Conservation (phyloP, 768 basidiomycete species). For the Psilocybe cyanescens region DNA sequence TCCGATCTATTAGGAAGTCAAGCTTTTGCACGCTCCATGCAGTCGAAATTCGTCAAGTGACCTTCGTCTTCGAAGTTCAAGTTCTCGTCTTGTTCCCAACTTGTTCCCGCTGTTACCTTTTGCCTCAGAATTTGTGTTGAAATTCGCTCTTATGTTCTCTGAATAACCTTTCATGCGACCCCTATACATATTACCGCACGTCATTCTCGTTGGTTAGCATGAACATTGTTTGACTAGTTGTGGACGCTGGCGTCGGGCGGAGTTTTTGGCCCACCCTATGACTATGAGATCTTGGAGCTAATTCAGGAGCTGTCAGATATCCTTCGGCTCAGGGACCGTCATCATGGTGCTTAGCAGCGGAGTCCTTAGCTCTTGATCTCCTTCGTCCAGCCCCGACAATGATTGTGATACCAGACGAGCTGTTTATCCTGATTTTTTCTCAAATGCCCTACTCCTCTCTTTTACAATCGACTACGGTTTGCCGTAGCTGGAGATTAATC, state of each 20-base stretch:
- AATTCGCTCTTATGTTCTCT: too few species aligned
- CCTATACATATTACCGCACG: too few species aligned
- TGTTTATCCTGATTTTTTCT: slow-evolving; percentile 14
- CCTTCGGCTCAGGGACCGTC: background rate
- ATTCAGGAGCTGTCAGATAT: background rate
- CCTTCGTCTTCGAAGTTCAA: too few species aligned
- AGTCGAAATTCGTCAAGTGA: too few species aligned
- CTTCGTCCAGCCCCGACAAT: background rate
- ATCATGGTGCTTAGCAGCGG: too few species aligned
- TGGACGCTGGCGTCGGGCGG: too few species aligned
- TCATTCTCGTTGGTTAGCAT: too few species aligned
- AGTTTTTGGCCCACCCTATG: background rate
- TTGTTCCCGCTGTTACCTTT: too few species aligned
- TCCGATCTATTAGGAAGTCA: slow-evolving; percentile 11
- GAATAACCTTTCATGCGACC: too few species aligned
- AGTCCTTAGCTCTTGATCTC: background rate
- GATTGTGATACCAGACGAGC: slow-evolving; percentile 14
- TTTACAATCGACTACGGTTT: slow-evolving; percentile 11
- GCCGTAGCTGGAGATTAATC: slow-evolving; percentile 16
- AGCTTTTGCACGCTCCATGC: background rate
- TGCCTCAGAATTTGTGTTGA: too few species aligned
- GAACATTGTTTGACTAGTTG: too few species aligned
- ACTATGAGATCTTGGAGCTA: background rate
- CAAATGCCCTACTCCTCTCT: slow-evolving; percentile 17
- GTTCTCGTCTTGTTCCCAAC: too few species aligned